Evolutionary conservation across 768 basidiomycete genomes (phyloP).

Genomic region (Agrocybe praecox): DNA sequence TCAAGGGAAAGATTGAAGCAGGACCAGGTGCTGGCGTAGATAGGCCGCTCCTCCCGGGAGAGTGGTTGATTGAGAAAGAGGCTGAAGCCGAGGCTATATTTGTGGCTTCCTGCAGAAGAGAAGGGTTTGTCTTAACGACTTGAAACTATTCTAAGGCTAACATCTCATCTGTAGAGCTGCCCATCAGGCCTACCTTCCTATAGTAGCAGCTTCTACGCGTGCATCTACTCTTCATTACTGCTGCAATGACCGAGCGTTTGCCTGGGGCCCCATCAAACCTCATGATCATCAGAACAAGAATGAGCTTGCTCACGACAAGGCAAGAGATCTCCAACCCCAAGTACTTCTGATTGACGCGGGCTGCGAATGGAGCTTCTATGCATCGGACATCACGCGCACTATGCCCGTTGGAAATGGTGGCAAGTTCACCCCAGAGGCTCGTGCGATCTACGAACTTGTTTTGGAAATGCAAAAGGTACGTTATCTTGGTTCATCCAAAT

Average conservation of each 20-base stretch:
- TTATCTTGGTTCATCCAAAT: slow-evolving; percentile 1
- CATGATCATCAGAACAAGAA: slow-evolving; percentile 58
- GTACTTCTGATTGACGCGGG: slow-evolving; percentile 94
- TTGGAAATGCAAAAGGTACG: slow-evolving; percentile 85
- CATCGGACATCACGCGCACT: slow-evolving; percentile 69
- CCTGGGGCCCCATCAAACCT: slow-evolving; percentile 73
- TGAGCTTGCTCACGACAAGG: slow-evolving; percentile 41
- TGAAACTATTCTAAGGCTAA: background rate
- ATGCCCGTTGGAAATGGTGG: slow-evolving; percentile 96
- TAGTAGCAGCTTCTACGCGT: slow-evolving; percentile 84
- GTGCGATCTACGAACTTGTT: slow-evolving; percentile 85
- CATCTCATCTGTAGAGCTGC: slow-evolving; percentile 53
- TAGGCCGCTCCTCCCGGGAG: slow-evolving; percentile 63
- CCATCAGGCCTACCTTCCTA: slow-evolving; percentile 91
- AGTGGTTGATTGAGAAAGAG: slow-evolving; percentile 92
- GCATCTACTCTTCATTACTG: slow-evolving; percentile 95
- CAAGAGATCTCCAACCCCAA: slow-evolving; percentile 55
- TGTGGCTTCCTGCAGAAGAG: slow-evolving; percentile 84
- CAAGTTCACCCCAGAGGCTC: slow-evolving; percentile 80
- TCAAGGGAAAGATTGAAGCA: slow-evolving; percentile 54
- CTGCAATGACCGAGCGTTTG: slow-evolving; percentile 87
- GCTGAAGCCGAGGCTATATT: slow-evolving; percentile 95
- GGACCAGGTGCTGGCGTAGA: slow-evolving; percentile 45
- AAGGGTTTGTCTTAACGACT: slow-evolving; percentile 60
- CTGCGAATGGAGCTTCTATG: slow-evolving; percentile 74